Conservation (phyloP, 2,329 filamentous ascomycete species). For the Botryosphaeria dothidea region DNA sequence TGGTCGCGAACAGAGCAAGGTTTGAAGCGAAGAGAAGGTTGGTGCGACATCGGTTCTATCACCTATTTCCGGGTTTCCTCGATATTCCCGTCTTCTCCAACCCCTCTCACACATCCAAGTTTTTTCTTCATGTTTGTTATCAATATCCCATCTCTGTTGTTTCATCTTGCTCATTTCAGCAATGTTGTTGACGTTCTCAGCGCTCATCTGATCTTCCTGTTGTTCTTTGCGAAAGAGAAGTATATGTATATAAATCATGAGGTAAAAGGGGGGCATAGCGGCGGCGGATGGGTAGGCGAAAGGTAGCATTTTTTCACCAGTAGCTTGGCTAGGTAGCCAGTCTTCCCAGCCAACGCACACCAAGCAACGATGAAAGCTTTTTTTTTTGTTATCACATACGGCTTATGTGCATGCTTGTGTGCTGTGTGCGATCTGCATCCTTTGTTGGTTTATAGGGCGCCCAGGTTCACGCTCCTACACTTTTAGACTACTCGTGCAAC, state of each 20-base stretch:
- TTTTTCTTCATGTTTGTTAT: background rate
- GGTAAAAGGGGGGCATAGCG: background rate
- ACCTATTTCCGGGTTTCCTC: background rate
- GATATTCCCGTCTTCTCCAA: background rate
- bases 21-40: background rate
- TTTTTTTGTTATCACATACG: too few species aligned
- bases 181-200: background rate
- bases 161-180: background rate
- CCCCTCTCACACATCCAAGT: background rate
- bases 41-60: background rate
- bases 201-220: background rate
- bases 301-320: background rate
- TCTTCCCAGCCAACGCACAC: too few species aligned
- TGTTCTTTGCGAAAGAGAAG: background rate
- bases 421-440: too few species aligned
- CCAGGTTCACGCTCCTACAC: background rate
- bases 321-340: too few species aligned
- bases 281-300: background rate
- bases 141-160: background rate
- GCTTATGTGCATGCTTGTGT: too few species aligned
- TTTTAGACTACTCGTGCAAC: background rate
- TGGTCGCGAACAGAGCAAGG: background rate
- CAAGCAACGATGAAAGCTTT: too few species aligned
- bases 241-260: slow-evolving; percentile 4
- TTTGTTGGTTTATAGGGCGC: too few species aligned